These are phyloP conservation scores for Eugenia klotzschiana DNA, from an alignment of 441 rosid species.

Conservation along the genomic window DNA sequence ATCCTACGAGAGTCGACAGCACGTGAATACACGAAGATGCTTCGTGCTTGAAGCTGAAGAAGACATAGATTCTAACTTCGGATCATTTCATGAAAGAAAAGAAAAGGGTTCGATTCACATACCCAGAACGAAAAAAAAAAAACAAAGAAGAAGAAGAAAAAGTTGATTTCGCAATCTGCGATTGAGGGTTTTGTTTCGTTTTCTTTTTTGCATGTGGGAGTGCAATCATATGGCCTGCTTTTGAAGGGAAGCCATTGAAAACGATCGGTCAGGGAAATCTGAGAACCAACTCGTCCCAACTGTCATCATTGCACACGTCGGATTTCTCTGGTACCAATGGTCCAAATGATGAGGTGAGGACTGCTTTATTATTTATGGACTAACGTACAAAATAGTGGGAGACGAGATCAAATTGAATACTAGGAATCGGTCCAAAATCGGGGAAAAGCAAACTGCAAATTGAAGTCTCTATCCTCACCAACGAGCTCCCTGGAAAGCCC, in stretches of 20 bases:
- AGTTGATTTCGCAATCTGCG: background rate
- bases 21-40: background rate
- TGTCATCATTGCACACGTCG: background rate
- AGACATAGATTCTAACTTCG: background rate
- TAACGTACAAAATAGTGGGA: background rate
- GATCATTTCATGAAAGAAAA: background rate
- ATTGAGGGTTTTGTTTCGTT: background rate
- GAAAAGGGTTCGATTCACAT: background rate
- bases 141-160: too few species aligned
- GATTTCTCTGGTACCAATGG: background rate
- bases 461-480: background rate
- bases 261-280: background rate
- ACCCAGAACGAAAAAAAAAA: background rate
- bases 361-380: background rate
- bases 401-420: background rate
- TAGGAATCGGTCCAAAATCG: background rate
- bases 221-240: background rate
- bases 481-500: background rate
- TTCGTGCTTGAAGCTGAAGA: background rate
- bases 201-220: background rate
- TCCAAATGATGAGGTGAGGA: background rate
- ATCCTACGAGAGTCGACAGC: background rate
- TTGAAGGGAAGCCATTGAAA: background rate
- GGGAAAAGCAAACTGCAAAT: background rate
- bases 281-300: background rate